Conservation (phyloP, 768 basidiomycete species). For the Pholiota molesta region DNA sequence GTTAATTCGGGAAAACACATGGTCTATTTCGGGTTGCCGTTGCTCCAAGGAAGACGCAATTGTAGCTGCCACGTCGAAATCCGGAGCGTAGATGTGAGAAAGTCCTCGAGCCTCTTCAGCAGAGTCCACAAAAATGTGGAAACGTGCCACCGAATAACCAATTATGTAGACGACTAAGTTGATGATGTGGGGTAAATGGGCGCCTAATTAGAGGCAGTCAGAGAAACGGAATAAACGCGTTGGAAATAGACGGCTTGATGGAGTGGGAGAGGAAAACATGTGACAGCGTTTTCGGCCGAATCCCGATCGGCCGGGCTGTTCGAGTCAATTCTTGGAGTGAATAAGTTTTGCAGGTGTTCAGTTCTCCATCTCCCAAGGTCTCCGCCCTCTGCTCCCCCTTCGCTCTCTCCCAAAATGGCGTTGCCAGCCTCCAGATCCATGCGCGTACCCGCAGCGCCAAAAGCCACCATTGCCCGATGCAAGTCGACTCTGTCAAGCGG, state of each 20-base stretch:
- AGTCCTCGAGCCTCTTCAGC: too few relatives aligned
- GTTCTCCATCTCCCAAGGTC: not conserved
- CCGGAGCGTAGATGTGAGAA: not conserved
- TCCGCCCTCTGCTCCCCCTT: not conserved
- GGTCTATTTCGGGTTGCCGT: not conserved
- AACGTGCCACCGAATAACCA: too few relatives aligned
- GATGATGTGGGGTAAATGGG: not conserved
- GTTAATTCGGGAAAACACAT: not conserved
- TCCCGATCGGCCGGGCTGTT: slow-evolving; percentile 11
- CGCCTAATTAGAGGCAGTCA: not conserved
- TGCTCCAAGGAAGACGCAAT: not conserved
- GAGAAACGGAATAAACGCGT: not conserved
- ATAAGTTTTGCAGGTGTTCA: slow-evolving; percentile 1
- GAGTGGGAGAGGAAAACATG: not conserved
- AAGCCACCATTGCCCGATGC: slow-evolving; percentile 26
- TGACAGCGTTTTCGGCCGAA: slow-evolving; percentile 4
- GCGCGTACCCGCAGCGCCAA: slow-evolving; percentile 24
- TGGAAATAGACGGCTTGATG: not conserved
- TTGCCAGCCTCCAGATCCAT: slow-evolving; percentile 29
- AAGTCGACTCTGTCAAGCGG: slow-evolving; percentile 28
- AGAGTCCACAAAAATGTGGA: too few relatives aligned
- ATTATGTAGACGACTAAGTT: not conserved
- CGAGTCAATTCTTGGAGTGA: slow-evolving; percentile 15
- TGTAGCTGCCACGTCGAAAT: not conserved
- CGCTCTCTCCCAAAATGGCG: slow-evolving; percentile 25